Evolutionary conservation across 1,284 basidiomycete genomes (phyloP).

Genomic region (Apiotrichum sp.): DNA sequence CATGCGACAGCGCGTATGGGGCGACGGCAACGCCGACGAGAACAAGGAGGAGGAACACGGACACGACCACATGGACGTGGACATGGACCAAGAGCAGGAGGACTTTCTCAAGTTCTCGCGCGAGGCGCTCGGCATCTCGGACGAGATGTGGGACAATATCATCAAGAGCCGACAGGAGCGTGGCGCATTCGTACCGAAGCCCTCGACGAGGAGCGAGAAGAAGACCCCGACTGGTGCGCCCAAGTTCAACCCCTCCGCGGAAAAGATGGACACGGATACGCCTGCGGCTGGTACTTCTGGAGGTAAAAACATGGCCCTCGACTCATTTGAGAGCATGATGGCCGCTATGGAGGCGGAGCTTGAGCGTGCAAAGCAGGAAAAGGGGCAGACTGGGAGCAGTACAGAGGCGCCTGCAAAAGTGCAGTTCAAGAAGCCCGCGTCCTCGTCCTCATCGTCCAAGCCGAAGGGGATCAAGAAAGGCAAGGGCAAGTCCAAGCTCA

Average conservation of each 20-base stretch:
- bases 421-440: conserved; percentile 4
- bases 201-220: neutral
- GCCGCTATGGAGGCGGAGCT: conserved; percentile 84
- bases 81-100: conserved; percentile 81
- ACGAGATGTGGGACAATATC: conserved; percentile 76
- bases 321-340: conserved; percentile 92
- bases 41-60: conserved; percentile 27
- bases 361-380: conserved; percentile 27
- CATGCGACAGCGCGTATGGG: conserved; percentile 73
- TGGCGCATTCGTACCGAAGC: conserved; percentile 33
- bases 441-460: neutral
- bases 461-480: conserved; percentile 4
- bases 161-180: conserved; percentile 69
- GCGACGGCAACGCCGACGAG: conserved; percentile 51
- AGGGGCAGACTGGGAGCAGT: neutral
- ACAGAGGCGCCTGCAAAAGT: neutral
- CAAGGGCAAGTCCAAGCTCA: neutral
- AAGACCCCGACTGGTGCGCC: neutral
- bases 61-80: conserved; percentile 67
- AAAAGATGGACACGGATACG: neutral
- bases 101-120: conserved; percentile 90
- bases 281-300: neutral
- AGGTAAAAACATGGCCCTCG: conserved; percentile 58
- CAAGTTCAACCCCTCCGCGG: neutral
- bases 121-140: conserved; percentile 75